Conservation (phyloP, 2,329 filamentous ascomycete genomes). For the Trichoderma brevicompactum region DNA sequence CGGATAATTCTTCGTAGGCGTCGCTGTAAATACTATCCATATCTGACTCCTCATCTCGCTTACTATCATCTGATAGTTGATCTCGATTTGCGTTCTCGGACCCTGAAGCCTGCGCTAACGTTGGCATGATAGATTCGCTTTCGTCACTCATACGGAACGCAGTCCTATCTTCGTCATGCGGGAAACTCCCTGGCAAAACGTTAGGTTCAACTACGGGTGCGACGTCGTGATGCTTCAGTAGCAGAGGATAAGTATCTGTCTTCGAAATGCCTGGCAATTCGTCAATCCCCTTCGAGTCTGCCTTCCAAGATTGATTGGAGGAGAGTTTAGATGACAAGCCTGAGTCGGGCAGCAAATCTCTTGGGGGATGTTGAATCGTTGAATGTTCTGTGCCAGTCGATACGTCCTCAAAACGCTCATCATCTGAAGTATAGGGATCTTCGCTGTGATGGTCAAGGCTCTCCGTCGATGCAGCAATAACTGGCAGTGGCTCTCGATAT, state of each 20-base stretch:
- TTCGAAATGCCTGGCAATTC: background rate
- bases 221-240: background rate
- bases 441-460: constrained; percentile 67
- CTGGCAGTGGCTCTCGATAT: constrained; percentile 68
- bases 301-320: background rate
- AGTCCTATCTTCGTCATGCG: constrained; percentile 1
- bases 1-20: constrained; percentile 73
- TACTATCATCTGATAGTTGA: constrained; percentile 42
- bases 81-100: constrained; percentile 28
- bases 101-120: constrained; percentile 33
- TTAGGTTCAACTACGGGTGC: background rate
- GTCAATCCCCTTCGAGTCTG: background rate
- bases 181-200: constrained; percentile 26
- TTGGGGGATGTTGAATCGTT: background rate
- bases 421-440: constrained; percentile 45
- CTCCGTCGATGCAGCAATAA: constrained; percentile 72
- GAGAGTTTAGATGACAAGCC: background rate
- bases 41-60: constrained; percentile 51
- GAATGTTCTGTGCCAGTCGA: constrained; percentile 2
- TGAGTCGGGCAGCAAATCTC: background rate
- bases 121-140: constrained; percentile 2
- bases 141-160: background rate
- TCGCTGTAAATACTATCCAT: constrained; percentile 71
- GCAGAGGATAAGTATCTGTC: background rate
- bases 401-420: constrained; percentile 34